These are phyloP conservation scores for Cajanus cajan DNA, from an alignment of 306 rosid species.

Conservation along the genomic window DNA sequence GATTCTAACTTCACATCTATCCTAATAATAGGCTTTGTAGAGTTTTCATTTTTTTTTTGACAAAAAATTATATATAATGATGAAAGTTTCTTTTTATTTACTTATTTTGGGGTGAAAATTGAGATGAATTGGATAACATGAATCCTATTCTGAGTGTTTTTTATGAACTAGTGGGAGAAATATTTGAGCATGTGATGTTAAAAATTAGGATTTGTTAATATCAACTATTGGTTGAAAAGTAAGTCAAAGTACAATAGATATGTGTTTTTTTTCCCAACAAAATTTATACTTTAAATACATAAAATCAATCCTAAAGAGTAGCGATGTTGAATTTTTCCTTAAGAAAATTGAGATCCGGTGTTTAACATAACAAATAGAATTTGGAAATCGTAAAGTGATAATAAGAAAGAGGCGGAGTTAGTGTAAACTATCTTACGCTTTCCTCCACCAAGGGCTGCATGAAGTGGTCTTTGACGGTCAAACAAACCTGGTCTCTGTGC, in stretches of 20 bases:
- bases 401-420: background rate
- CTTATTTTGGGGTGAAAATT: background rate
- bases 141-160: background rate
- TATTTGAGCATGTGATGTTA: background rate
- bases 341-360: background rate
- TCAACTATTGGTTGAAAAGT: background rate
- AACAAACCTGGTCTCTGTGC: conserved; percentile 2
- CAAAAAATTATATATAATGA: background rate
- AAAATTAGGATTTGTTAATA: background rate
- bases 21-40: background rate
- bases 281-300: background rate
- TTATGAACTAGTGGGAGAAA: background rate
- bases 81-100: background rate
- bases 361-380: background rate
- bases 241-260: background rate
- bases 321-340: background rate
- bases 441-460: conserved; percentile 50
- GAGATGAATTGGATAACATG: background rate
- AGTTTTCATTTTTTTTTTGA: background rate
- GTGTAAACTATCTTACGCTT: conserved; percentile 35
- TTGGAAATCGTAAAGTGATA: background rate
- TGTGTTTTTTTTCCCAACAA: background rate
- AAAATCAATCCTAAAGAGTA: background rate
- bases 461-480: conserved; percentile 40
- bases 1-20: background rate